Evolutionary conservation across 2,329 filamentous ascomycete genomes (phyloP).

Genomic region (Fusarium sp.): DNA sequence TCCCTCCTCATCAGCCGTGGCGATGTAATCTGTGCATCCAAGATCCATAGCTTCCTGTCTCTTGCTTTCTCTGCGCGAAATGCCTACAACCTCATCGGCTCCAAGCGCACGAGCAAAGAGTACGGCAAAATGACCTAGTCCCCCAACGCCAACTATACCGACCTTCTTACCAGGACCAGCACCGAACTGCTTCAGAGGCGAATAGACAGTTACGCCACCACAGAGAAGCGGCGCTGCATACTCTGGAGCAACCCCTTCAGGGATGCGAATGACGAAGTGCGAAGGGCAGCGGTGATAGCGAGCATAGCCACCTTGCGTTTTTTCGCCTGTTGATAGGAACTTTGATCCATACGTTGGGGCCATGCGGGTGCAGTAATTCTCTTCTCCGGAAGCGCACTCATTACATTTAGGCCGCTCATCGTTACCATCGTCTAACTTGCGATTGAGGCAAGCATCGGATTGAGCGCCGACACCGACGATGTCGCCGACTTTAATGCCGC

Average conservation of each 20-base stretch:
- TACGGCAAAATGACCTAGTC: conserved; percentile 73
- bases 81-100: conserved; percentile 65
- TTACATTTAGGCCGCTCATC: conserved; percentile 45
- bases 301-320: conserved; percentile 65
- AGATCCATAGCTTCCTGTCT: conserved; percentile 62
- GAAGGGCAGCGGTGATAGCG: conserved; percentile 36
- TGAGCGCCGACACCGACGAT: conserved; percentile 77
- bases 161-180: conserved; percentile 66
- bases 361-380: conserved; percentile 73
- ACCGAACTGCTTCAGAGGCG: conserved; percentile 66
- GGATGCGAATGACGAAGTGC: conserved; percentile 70
- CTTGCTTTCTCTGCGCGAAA: conserved; percentile 65
- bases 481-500: conserved; percentile 66
- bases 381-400: conserved; percentile 69
- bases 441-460: conserved; percentile 67
- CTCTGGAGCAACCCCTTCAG: conserved; percentile 68
- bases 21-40: conserved; percentile 66
- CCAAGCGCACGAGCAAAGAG: conserved; percentile 73
- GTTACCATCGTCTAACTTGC: fast-evolving
- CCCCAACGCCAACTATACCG: conserved; percentile 73
- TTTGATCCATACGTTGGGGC: conserved; percentile 68
- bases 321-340: conserved; percentile 66
- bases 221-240: conserved; percentile 83
- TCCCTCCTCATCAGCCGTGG: conserved; percentile 59
- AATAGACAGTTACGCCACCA: conserved; percentile 81